Percentiles rank a stretch among this genome's conserved stretches.
Conservation (phyloP, 2,329 filamentous ascomycete genomes). For the Cladophialophora chaetospira region DNA sequence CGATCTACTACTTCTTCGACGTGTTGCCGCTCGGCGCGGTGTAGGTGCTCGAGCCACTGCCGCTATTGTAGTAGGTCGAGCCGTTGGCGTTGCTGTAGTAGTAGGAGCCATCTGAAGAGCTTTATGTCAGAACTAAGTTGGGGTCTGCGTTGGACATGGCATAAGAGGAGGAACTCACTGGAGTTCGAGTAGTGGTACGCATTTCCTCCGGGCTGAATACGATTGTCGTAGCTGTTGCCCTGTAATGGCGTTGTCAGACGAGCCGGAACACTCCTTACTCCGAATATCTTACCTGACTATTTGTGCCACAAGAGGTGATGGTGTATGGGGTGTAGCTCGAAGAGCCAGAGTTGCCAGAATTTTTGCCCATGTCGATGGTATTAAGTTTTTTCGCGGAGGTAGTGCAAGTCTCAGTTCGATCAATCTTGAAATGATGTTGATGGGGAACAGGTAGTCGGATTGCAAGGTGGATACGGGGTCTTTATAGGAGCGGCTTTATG, state of each 20-base stretch:
- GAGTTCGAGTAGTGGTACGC: constrained; percentile 21
- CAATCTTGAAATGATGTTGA: too few relatives aligned
- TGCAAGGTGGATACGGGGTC: too few relatives aligned
- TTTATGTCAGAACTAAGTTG: not conserved
- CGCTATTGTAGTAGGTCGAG: constrained; percentile 68
- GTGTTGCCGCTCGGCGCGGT: constrained; percentile 49
- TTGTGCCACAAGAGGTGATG: constrained; percentile 57
- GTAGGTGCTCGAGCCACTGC: constrained; percentile 61
- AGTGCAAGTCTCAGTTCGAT: too few relatives aligned
- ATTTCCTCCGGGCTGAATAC: constrained; percentile 43
- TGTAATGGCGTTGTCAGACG: constrained; percentile 37
- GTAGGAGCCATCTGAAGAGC: constrained; percentile 63
- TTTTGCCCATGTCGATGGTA: not conserved
- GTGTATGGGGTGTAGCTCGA: constrained; percentile 37
- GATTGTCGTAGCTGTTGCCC: constrained; percentile 69
- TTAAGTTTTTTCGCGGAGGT: too few relatives aligned
- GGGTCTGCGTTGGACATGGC: too few relatives aligned
- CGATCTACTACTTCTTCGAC: constrained; percentile 33
- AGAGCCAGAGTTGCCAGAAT: not conserved
- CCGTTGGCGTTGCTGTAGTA: constrained; percentile 72
- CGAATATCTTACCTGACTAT: constrained; percentile 55
- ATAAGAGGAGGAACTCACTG: not conserved
- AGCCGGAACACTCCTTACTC: not conserved
- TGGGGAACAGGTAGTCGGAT: too few relatives aligned
- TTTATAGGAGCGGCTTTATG: too few relatives aligned